Base-by-base conservation (phyloP, 495 filamentous ascomycete species). In the Massariosphaeria phaeospora region DNA sequence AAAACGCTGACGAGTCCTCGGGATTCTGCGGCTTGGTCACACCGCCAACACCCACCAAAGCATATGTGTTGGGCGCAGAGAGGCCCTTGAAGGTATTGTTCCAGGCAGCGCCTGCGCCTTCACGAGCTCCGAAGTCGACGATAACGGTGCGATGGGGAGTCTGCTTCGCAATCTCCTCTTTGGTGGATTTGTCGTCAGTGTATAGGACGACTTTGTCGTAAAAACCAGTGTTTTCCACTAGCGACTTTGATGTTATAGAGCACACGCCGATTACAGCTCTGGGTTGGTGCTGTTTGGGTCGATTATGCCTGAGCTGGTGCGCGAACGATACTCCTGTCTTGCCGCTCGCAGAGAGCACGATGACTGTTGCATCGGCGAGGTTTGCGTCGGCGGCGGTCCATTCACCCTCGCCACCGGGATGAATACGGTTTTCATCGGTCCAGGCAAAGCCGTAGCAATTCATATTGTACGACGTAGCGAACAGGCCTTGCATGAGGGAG, bases 111-210 rank as follows among this genome's bases (percentile, higher is more conserved):
- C 67, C 59, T 0, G 68, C 70, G 46, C 64, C 63, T 6, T 55
- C 72, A 12, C 79, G 66, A 0, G 71, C 71, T 12, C 78, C 80
- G 59, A 78, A 81, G 56, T 83, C 76, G 43, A 72, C 55, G 25
- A 83, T 52, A 3, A 79, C 68, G 48, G 83, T 59, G 38, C 42
- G 5, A 66, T 63, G 27, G 52, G 44, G 5, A 41, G 50, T 11
- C 25, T 29, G 12, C 11, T 52, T 4, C 66, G 3, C 68, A 61
- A 72, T 33, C 6, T 52, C 48, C 1, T 48, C 50, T 17, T 45
- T 34, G 2, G 39, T 23, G n/a, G 36, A 30, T 1, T 26, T 17
- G 20, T 65, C 29, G 20, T 69, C 54, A 1, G 20, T 10, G 52
- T 75, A 73, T 25, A 48, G 21, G 3, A 60, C 21, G 8, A 49